Evolutionary conservation across 805 yeast species (phyloP).

Genomic region (Ogataea paraovalis): DNA sequence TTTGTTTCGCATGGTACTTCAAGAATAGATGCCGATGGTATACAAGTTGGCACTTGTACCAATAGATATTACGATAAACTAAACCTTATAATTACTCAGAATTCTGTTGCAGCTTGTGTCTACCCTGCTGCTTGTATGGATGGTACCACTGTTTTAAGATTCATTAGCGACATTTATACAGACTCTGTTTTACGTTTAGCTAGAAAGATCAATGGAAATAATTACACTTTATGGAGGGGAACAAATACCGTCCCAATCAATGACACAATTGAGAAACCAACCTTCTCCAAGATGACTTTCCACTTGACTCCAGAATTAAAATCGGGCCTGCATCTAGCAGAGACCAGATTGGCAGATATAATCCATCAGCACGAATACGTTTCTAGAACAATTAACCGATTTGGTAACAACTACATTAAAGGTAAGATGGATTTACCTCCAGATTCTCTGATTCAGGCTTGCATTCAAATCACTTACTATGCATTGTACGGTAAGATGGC

Average conservation of each 20-base stretch:
- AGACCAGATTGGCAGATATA: conserved; percentile 54
- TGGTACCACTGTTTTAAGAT: conserved; percentile 53
- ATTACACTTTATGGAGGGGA: conserved; percentile 49
- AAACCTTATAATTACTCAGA: conserved; percentile 49
- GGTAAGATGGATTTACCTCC: conserved; percentile 39
- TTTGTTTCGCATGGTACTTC: conserved; percentile 52
- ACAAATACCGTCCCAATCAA: conserved; percentile 35
- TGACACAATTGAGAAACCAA: conserved; percentile 35
- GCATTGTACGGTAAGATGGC: conserved; percentile 49
- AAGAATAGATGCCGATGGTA: conserved; percentile 39
- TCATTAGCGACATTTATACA: conserved; percentile 54
- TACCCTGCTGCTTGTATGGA: conserved; percentile 60
- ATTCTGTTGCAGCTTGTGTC: conserved; percentile 55
- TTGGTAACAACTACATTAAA: conserved; percentile 33
- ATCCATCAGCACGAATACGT: conserved; percentile 56
- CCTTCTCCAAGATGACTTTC: conserved; percentile 29
- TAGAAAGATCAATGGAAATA: conserved; percentile 52
- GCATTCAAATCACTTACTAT: conserved; percentile 51
- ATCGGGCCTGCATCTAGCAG: conserved; percentile 50
- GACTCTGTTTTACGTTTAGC: conserved; percentile 55
- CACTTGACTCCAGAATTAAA: conserved; percentile 42
- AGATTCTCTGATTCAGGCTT: conserved; percentile 50
- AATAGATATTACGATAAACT: conserved; percentile 59
- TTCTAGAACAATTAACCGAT: conserved; percentile 28
- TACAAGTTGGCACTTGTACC: conserved; percentile 55